Evolutionary conservation across 805 yeast genomes (phyloP), one percentile per base, ranked within the genome.

Genomic region (Saccharomyces kudriavzevii): DNA sequence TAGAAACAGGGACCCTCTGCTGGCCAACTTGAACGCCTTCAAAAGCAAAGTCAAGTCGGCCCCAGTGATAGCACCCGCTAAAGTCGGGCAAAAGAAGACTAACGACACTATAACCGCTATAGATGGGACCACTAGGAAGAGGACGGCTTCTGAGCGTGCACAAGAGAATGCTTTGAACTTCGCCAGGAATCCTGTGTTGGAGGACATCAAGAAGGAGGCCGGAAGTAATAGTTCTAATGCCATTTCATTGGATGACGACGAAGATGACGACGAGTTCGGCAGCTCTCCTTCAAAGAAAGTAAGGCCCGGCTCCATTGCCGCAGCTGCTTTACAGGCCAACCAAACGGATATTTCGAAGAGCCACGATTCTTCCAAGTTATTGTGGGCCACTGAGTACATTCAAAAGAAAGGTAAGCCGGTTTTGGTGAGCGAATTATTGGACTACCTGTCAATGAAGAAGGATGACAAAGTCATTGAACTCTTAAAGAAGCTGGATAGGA

Each of bases 331-430:
- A 31, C 66, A 63, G 50, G 63, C 66, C 1, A 58, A 58, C n/a
- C 69, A 65, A 40, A 55, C 62, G 10, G 66, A 60, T 51, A 62
- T 65, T 14, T 63, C 68, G 2, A 61, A 63, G 54, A 62, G 66
- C 49, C 95, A 88, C 67, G 78, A 86, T 53, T 87, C 96, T 4
- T 91, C 97, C 3, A 89, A 89, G 67, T 76, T 94, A 52, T 84
- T 89, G 64, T 81, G 90, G 66, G 97, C 98, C 1, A 94, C 94
- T 20, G 98, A 94, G 66, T 87, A 83, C 66, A 83, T 94, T 56
- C 91, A 89, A 63, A 72, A 70, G 70, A 67, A 71, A 53, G 96
- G 88, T 58, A 70, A 77, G 25, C 89, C 97, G 0, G 83, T 91
- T 1, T 70, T 81, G 5, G 77, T 89, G 5, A 73, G 76, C 27